These are phyloP conservation scores for Kazachstania sp. DNA, from an alignment of 1,139 yeast genomes.

Conservation along the genomic window DNA sequence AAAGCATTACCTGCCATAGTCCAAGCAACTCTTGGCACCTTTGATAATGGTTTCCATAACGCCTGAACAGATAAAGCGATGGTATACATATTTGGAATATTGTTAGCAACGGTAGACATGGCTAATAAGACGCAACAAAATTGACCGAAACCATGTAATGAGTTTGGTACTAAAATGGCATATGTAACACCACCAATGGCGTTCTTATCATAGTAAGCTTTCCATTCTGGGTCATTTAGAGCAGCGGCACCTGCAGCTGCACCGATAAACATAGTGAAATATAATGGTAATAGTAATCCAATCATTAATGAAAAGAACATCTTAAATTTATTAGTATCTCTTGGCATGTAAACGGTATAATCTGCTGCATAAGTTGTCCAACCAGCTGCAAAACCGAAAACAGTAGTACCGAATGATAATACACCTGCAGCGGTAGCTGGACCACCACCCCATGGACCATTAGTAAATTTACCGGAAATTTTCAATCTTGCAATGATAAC, in stretches of 20 bases:
- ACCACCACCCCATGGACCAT: conserved; percentile 37
- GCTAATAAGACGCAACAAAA: conserved; percentile 66
- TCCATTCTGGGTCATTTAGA: conserved; percentile 36
- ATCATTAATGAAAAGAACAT: conserved; percentile 53
- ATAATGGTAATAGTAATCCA: conserved; percentile 60
- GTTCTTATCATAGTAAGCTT: conserved; percentile 32
- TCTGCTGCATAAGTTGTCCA: conserved; percentile 92
- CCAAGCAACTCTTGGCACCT: conserved; percentile 76
- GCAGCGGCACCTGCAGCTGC: conserved; percentile 74
- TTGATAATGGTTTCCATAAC: conserved; percentile 58
- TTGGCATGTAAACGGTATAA: conserved; percentile 75
- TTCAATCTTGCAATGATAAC: conserved; percentile 70
- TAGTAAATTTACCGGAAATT: conserved; percentile 50
- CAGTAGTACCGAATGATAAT: conserved; percentile 72
- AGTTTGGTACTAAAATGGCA: conserved; percentile 63
- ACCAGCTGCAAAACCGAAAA: conserved; percentile 86
- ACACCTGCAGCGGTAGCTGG: conserved; percentile 61
- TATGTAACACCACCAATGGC: conserved; percentile 75
- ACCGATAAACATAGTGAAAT: conserved; percentile 69
- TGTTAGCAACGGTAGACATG: conserved; percentile 76
- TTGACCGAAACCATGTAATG: conserved; percentile 79
- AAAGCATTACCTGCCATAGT: conserved; percentile 64
- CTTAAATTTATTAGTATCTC: conserved; percentile 46
- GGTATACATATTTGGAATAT: conserved; percentile 86
- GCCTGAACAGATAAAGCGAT: conserved; percentile 78